phyloP scores from a whole-genome alignment of 805 yeast species.

The Lipomyces sp. region DNA sequence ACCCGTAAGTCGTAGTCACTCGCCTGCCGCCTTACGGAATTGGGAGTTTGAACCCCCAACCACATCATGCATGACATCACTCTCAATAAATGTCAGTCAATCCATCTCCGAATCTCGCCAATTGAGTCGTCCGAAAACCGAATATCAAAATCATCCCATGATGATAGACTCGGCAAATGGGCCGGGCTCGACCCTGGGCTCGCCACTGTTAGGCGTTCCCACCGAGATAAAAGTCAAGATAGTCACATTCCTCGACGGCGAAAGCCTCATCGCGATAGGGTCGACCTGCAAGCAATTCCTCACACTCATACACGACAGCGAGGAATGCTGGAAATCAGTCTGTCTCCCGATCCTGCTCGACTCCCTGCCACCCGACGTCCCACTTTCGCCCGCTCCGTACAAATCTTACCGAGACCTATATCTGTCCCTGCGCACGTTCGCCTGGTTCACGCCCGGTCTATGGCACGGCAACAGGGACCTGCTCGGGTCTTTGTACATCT shows the following conservation, averaged over 20 bases:
- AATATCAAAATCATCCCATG: not conserved
- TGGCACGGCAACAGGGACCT: slow-evolving; percentile 42
- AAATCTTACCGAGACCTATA: slow-evolving; percentile 29
- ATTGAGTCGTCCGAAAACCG: too few species aligned
- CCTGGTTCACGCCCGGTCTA: slow-evolving; percentile 40
- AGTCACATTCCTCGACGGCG: slow-evolving; percentile 28
- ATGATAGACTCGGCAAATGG: not conserved
- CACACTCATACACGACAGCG: slow-evolving; percentile 21
- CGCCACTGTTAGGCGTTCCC: slow-evolving; percentile 25
- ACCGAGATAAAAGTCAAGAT: slow-evolving; percentile 34
- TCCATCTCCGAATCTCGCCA: too few species aligned
- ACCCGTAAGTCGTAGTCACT: too few species aligned
- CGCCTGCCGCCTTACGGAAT: too few species aligned
- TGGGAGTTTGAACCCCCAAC: too few species aligned
- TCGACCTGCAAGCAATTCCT: slow-evolving; percentile 33
- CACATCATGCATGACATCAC: too few species aligned
- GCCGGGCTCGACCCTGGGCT: not conserved
- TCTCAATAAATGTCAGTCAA: too few species aligned
- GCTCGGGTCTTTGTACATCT: slow-evolving; percentile 39
- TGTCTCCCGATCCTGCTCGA: slow-evolving; percentile 25
- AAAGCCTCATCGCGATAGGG: slow-evolving; percentile 27
- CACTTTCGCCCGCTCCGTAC: slow-evolving; percentile 36
- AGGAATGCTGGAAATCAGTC: slow-evolving; percentile 36
- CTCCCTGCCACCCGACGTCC: slow-evolving; percentile 15
- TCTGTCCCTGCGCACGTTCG: slow-evolving; percentile 31